These are phyloP conservation scores for Coemansia sp. DNA, from an alignment of 192 early-diverging fungal species.

Conservation along the genomic window DNA sequence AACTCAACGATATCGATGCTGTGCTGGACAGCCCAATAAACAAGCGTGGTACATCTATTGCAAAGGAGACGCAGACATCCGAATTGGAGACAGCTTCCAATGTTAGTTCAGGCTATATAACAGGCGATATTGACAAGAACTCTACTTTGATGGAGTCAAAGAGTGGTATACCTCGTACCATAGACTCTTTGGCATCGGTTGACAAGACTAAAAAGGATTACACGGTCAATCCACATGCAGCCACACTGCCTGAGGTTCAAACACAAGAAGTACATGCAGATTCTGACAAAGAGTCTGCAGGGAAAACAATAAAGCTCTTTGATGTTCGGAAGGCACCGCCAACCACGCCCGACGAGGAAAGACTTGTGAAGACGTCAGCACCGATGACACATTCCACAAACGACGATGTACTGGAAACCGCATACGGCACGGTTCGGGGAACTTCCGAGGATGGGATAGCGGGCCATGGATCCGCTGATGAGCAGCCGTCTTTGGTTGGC, in stretches of 20 bases:
- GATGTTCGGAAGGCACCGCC: background rate
- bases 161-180: too few species aligned
- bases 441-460: background rate
- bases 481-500: background rate
- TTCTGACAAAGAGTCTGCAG: too few species aligned
- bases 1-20: conserved; percentile 13
- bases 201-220: too few species aligned
- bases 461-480: background rate
- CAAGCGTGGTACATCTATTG: background rate
- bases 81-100: background rate
- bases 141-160: background rate
- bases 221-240: too few species aligned
- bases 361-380: background rate
- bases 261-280: too few species aligned
- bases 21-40: background rate
- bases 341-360: background rate
- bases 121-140: background rate
- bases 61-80: background rate
- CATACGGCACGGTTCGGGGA: background rate
- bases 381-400: background rate
- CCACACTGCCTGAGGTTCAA: too few species aligned
- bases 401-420: background rate
- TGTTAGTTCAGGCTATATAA: background rate
- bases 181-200: too few species aligned
- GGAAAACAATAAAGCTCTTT: too few species aligned